A percentile compares a stretch with the other conserved stretches of the same genome.
Evolutionary conservation across 129 eudicot genomes (phyloP).

Genomic region (Flaveria sonorensis): DNA sequence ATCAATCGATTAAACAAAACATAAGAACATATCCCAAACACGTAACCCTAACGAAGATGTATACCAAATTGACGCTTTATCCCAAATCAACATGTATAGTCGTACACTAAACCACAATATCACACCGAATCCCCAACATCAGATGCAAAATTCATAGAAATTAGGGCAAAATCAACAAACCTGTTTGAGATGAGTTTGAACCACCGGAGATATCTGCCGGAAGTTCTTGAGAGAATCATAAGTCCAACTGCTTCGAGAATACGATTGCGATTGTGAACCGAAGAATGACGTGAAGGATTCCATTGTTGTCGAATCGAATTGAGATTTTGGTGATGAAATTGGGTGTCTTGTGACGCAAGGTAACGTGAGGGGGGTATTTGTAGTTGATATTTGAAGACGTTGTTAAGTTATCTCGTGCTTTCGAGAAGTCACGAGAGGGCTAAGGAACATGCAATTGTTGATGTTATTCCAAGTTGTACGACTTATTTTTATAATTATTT

Average conservation of each 20-base stretch:
- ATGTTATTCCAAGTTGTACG: background rate
- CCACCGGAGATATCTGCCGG: constrained; percentile 80
- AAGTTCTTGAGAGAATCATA: constrained; percentile 82
- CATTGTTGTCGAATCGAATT: constrained; percentile 33
- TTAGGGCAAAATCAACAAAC: constrained; percentile 29
- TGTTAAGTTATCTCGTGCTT: constrained; percentile 22
- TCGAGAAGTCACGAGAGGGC: constrained; percentile 29
- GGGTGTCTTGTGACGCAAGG: background rate
- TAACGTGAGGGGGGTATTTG: background rate
- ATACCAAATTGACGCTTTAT: background rate
- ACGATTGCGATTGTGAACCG: constrained; percentile 50
- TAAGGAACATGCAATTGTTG: background rate
- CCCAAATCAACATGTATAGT: background rate
- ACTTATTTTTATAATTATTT: background rate
- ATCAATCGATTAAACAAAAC: background rate
- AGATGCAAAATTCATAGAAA: background rate
- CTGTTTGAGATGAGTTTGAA: constrained; percentile 92
- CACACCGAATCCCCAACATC: background rate
- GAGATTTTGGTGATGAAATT: background rate
- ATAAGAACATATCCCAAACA: background rate
- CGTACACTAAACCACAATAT: constrained; percentile 8
- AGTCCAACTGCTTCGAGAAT: constrained; percentile 57
- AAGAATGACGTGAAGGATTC: constrained; percentile 71
- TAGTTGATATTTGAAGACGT: background rate
- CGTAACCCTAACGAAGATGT: constrained; percentile 13